Conservation (phyloP, 257 asterid genomes). For the Verbena officinalis region DNA sequence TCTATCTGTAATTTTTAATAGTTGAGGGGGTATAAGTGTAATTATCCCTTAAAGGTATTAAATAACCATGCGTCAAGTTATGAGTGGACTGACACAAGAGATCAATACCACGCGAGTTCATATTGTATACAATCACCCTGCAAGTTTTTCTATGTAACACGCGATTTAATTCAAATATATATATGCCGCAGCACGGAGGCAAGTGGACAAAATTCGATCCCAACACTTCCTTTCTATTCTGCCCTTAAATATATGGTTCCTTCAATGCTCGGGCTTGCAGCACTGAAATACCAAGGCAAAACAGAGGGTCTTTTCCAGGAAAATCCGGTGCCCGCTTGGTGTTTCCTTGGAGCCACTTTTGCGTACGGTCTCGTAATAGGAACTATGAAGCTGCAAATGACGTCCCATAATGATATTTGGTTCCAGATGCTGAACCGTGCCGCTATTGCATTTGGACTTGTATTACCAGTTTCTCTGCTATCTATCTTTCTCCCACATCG, state of each 20-base stretch:
- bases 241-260: slow-evolving; percentile 4
- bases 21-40: too few relatives aligned
- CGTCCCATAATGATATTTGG: too few relatives aligned
- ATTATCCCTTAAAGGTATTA: too few relatives aligned
- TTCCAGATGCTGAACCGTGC: background rate
- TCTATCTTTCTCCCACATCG: too few relatives aligned
- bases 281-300: slow-evolving; percentile 8
- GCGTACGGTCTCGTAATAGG: slow-evolving; percentile 9
- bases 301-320: background rate
- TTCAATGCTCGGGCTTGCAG: background rate
- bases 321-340: background rate
- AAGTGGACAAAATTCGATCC: background rate
- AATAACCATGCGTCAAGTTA: too few relatives aligned
- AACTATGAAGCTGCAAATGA: background rate
- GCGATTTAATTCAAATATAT: background rate
- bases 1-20: too few relatives aligned
- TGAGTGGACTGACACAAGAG: too few relatives aligned
- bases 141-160: too few relatives aligned
- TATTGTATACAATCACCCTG: too few relatives aligned
- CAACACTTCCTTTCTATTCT: background rate
- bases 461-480: too few relatives aligned
- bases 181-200: background rate
- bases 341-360: background rate
- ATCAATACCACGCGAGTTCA: too few relatives aligned
- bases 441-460: background rate